A percentile compares a stretch with the other conserved stretches of the same genome.
phyloP scores from a whole-genome alignment of 139 green algal genomes.

The Protoeuglena noctilucae region DNA sequence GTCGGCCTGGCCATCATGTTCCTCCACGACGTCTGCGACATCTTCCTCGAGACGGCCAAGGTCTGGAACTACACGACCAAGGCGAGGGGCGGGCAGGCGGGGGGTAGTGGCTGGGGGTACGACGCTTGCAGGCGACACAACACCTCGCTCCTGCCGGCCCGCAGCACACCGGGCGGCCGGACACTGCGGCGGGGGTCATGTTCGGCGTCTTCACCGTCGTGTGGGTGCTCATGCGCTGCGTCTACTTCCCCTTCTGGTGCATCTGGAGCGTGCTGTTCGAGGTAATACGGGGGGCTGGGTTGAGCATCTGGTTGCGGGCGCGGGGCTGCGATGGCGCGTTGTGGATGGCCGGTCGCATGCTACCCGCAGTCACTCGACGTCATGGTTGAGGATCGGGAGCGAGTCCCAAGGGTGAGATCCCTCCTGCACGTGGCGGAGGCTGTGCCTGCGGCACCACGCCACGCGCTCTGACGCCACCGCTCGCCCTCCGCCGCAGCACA shows the following conservation, averaged over 20 bases:
- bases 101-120: slow-evolving; percentile 29
- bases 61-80: slow-evolving; percentile 50
- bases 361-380: background rate
- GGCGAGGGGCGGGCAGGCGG: slow-evolving; percentile 14
- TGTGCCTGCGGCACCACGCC: background rate
- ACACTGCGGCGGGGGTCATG: slow-evolving; percentile 1
- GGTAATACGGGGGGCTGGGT: background rate
- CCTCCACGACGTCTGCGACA: slow-evolving; percentile 61
- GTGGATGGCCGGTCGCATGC: background rate
- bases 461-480: background rate
- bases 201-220: slow-evolving; percentile 37
- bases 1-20: slow-evolving; percentile 57
- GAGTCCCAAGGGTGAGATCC: background rate
- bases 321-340: background rate
- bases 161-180: too few relatives aligned
- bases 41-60: slow-evolving; percentile 63
- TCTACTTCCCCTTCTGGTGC: slow-evolving; percentile 1
- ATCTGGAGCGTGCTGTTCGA: slow-evolving; percentile 1
- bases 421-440: background rate
- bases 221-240: background rate
- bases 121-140: too few relatives aligned
- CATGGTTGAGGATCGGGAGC: background rate
- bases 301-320: background rate
- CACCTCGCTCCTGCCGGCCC: too few relatives aligned
- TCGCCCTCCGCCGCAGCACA: slow-evolving; percentile 18